These are phyloP conservation scores for Botrytis sinoallii DNA, from an alignment of 2,329 filamentous ascomycete species.

Conservation along the genomic window DNA sequence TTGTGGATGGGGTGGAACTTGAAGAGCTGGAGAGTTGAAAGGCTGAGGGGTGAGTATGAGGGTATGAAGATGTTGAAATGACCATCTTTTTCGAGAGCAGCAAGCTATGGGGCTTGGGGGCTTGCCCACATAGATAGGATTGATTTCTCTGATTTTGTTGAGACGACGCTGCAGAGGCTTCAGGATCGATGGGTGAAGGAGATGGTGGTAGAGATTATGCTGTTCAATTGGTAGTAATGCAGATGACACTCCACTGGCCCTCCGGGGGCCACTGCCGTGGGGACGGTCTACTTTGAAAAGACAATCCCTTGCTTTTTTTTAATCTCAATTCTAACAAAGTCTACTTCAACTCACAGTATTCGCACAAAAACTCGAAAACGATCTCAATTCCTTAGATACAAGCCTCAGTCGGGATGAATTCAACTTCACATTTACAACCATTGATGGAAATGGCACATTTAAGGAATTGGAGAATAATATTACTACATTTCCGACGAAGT, in stretches of 20 bases:
- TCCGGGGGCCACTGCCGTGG: not conserved
- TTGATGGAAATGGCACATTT: not conserved
- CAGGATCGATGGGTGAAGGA: fast-evolving
- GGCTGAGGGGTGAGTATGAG: not conserved
- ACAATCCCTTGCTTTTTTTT: not conserved
- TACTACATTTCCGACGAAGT: constrained; percentile 37
- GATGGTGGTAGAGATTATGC: not conserved
- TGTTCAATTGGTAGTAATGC: too few species aligned
- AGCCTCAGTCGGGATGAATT: not conserved
- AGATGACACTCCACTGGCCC: not conserved
- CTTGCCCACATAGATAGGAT: not conserved
- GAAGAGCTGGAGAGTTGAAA: not conserved
- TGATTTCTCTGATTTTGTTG: not conserved
- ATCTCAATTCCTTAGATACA: not conserved
- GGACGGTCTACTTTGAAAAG: constrained; percentile 25
- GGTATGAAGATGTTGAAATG: not conserved
- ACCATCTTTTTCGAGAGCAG: not conserved
- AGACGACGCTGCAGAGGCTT: not conserved
- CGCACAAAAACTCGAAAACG: constrained; percentile 2
- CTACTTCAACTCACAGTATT: not conserved
- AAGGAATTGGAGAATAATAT: constrained; percentile 41
- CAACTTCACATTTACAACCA: not conserved
- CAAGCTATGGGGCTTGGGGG: not conserved
- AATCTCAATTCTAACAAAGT: not conserved
- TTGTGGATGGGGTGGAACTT: too few species aligned